Base-by-base conservation (phyloP, 768 basidiomycete species). In the Russula sp. region DNA sequence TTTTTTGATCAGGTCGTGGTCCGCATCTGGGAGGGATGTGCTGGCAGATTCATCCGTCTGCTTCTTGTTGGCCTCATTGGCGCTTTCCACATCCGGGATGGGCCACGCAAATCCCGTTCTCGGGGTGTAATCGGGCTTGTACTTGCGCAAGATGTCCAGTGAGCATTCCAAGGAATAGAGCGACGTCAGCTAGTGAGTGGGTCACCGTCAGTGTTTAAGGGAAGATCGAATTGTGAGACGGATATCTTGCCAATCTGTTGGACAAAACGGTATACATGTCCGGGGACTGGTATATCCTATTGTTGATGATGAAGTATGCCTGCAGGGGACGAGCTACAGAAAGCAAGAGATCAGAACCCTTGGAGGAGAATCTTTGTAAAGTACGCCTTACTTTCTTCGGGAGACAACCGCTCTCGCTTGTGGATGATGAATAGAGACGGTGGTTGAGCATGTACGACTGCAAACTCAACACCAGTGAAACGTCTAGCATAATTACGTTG, bases 351-450 rank as follows among this genome's bases (percentile, higher is more conserved):
- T 62, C 20, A 32, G 53, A 68, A 22, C 54, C 55, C 7, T 53
- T 46, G 47, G 6, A 36, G n/a, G 29, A 22, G 14, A 20, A 46
- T 8, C 29, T 50, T 18, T 34, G 38, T 3, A 16, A 22, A 46
- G 69, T 25, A 18, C 0, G 11, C 10, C 81, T 64, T 54, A 91
- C 93, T 88, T 81, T 93, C 85, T 25, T 90, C 86, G 2, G 90
- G 90, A 7, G 89, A 91, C 55, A 90, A 66, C 39, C 93, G 80
- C 64, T 93, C 87, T 63, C 90, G 83, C 73, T 94, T 95, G 71
- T 95, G 93, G 45, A 96, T 88, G 65, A 96, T 80, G 73, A 94
- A 96, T 59, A 93, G 78, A 36, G 84, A 79, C 1, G 93, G 93
- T 9, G 91, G 85, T 56, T 85, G 77, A 2, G 88, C 80, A 69